A percentile compares a stretch with the other conserved stretches of the same genome.
These are phyloP conservation scores for Magnusiomyces magnusii DNA, from an alignment of 1,139 yeast genomes.

Conservation along the genomic window DNA sequence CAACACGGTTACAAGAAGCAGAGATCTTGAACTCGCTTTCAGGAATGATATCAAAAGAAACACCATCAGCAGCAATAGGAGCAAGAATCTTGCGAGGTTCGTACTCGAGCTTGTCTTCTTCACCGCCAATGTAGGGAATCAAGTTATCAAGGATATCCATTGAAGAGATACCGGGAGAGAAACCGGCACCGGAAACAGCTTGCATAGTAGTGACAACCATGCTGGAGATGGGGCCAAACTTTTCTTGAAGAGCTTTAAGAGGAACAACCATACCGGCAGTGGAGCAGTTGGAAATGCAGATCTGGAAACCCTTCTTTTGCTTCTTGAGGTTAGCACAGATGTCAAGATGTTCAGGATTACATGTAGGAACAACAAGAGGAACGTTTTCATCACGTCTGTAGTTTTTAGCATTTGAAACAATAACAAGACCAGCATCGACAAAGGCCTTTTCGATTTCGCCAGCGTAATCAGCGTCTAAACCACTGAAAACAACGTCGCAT, in stretches of 20 bases:
- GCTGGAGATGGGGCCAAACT: conserved; percentile 81
- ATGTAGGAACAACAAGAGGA: conserved; percentile 92
- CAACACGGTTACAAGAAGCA: conserved; percentile 95
- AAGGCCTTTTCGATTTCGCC: conserved; percentile 84
- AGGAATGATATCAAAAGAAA: conserved; percentile 52
- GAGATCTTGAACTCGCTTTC: conserved; percentile 75
- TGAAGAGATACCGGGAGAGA: conserved; percentile 95
- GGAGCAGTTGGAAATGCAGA: conserved; percentile 96
- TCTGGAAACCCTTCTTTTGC: conserved; percentile 64
- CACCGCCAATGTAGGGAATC: conserved; percentile 92
- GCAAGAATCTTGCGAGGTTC: conserved; percentile 95
- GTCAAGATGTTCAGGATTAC: conserved; percentile 86
- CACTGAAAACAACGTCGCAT: conserved; percentile 93
- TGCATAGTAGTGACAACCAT: conserved; percentile 90
- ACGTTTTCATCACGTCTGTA: conserved; percentile 84
- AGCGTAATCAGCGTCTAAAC: conserved; percentile 88
- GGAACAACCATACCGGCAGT: conserved; percentile 99
- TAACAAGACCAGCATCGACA: conserved; percentile 70
- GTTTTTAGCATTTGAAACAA: conserved; percentile 92
- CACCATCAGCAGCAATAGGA: conserved; percentile 38
- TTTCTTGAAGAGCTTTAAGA: conserved; percentile 79
- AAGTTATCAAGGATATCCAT: conserved; percentile 92
- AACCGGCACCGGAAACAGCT: conserved; percentile 98
- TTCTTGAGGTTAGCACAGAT: conserved; percentile 55
- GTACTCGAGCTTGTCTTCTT: conserved; percentile 98